Base-by-base conservation (phyloP, 305 asterid species). In the Coffea humblotiana region DNA sequence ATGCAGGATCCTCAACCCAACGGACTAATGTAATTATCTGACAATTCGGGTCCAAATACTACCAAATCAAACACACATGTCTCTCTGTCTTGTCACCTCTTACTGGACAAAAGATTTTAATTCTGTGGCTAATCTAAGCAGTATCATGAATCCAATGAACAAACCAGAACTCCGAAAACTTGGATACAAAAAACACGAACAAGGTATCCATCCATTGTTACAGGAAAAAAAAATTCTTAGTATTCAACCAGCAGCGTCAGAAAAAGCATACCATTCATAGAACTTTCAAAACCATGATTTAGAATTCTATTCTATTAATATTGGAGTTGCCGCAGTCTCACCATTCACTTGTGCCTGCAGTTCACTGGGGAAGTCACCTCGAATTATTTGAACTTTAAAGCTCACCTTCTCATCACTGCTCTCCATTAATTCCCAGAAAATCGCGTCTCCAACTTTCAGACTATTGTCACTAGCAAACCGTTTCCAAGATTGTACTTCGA, bases 351-450 rank as follows among this genome's bases (percentile, higher is more conserved):
- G 56, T 66, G 29, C 76, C 29, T 67, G 54, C 54, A 72, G 40
- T 79, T 85, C 82, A 21, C 79, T 52, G 0, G 86, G 88, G 60
- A 83, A 72, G 54, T 71, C 75, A 15, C 83, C 71, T 52, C 79
- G 77, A 47, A 85, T 78, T 56, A 85, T 80, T 51, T 85, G 86
- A 77, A 80, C 81, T 74, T 74, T 80, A 35, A 85, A 60, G 49
- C 27, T 69, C 7, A 82, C 71, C 70, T 68, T 74, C 21, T 47
- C 79, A 14, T 27, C 19, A 48, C 77, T 45, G 76, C 52, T 52
- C 67, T 80, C 84, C 76, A 73, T 32, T 49, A 82, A 58, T 72
- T 82, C 86, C 75, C 80, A 83, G 10, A 82, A 69, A 15, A 82
- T 23, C 35, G 56, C 82, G 68, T 85, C 86, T 72, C 82, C 86